Conservation (phyloP, 2,329 filamentous ascomycete species). For the Neonectria punicea region DNA sequence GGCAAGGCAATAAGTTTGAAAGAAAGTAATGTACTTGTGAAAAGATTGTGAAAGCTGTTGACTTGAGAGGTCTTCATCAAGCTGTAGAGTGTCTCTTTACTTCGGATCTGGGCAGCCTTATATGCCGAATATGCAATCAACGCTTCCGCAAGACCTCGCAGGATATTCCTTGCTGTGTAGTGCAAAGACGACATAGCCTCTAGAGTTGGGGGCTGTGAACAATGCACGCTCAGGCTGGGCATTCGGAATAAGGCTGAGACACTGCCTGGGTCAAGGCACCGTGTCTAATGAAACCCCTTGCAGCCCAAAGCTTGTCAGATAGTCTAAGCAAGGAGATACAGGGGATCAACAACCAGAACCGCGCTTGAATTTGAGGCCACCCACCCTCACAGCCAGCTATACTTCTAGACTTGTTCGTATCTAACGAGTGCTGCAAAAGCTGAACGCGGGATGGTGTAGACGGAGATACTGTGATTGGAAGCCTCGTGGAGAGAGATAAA, state of each 20-base stretch:
- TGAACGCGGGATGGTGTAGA: background rate
- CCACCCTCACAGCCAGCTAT: background rate
- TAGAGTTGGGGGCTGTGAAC: no score
- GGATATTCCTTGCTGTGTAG: background rate
- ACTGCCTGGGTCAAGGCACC: background rate
- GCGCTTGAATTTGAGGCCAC: background rate
- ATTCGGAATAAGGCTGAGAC: background rate
- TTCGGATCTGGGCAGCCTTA: no score
- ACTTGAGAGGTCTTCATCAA: no score
- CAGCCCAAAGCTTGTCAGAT: background rate
- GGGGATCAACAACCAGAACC: background rate
- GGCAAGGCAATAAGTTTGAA: no score
- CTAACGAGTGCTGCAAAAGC: no score
- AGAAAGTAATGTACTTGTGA: no score
- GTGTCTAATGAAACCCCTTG: background rate
- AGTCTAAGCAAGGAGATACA: background rate
- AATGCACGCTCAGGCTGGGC: background rate
- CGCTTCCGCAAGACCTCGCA: no score
- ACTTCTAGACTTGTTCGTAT: background rate
- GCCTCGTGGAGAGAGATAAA: background rate
- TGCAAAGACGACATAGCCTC: background rate
- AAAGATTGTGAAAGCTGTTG: no score
- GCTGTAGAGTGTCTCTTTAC: no score
- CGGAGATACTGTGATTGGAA: background rate
- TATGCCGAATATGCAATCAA: no score